These are phyloP conservation scores for Annulohypoxylon maeteangense DNA, from an alignment of 495 filamentous ascomycete species.

Conservation along the genomic window DNA sequence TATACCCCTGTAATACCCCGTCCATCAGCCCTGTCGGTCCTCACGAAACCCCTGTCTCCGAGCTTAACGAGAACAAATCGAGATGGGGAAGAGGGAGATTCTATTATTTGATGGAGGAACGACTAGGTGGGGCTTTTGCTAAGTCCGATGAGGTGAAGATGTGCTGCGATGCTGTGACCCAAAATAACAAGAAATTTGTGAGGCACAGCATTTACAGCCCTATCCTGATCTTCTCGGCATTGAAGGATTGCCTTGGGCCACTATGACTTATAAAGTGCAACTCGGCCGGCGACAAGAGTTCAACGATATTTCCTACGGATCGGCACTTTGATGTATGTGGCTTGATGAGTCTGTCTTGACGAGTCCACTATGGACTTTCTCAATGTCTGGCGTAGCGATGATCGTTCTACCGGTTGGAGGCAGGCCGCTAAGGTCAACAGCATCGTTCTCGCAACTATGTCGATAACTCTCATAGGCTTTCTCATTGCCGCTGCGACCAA, in stretches of 20 bases:
- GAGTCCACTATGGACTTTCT: conserved; percentile 25
- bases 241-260: background rate
- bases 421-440: conserved; percentile 42
- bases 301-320: background rate
- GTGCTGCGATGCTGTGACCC: background rate
- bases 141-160: too few species aligned
- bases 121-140: too few species aligned
- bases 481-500: conserved; percentile 20
- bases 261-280: background rate
- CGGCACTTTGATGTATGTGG: background rate
- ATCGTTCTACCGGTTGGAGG: conserved; percentile 30
- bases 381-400: background rate
- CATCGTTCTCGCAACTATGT: conserved; percentile 29
- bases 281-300: background rate
- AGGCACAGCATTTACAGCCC: background rate
- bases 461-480: conserved; percentile 16
- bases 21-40: background rate
- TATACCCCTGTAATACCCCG: background rate
- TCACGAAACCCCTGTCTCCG: too few species aligned
- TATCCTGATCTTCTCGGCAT: background rate
- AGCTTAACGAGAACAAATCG: too few species aligned
- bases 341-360: background rate
- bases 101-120: too few species aligned
- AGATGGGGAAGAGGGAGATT: background rate
- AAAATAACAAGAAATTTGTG: background rate